A percentile compares a stretch with the other conserved stretches of the same genome.
These are phyloP conservation scores for Apiotrichum sp. DNA, from an alignment of 1,284 basidiomycete genomes.

Conservation along the genomic window DNA sequence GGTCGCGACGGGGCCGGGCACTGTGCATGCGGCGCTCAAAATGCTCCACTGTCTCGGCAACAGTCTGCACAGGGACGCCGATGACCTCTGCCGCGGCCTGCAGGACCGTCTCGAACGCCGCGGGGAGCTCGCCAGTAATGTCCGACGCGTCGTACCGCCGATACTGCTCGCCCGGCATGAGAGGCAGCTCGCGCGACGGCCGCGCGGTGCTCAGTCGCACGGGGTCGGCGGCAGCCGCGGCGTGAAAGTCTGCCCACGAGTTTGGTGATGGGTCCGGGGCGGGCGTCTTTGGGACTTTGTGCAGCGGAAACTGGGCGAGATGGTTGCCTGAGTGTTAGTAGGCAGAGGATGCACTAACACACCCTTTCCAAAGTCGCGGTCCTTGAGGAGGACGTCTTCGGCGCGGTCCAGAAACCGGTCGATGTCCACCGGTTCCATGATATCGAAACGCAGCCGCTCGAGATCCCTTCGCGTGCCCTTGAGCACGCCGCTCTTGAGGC, in stretches of 20 bases:
- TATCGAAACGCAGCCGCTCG: constrained; percentile 25
- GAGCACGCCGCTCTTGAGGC: constrained; percentile 35
- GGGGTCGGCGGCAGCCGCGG: neutral
- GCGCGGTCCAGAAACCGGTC: constrained; percentile 29
- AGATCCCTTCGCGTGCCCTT: constrained; percentile 9
- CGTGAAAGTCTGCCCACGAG: constrained; percentile 14
- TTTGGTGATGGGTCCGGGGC: neutral
- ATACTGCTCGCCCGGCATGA: constrained; percentile 34
- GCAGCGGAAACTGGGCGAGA: constrained; percentile 18
- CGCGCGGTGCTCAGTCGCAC: neutral
- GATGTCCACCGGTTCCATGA: constrained; percentile 26
- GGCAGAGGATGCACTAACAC: neutral
- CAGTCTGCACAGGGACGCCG: constrained; percentile 20
- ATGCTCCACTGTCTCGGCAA: constrained; percentile 23
- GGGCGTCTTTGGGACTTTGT: neutral
- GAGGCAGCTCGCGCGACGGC: constrained; percentile 19
- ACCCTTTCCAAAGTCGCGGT: constrained; percentile 18
- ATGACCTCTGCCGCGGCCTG: constrained; percentile 24
- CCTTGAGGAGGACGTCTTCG: constrained; percentile 28
- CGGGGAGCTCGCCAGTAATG: constrained; percentile 25
- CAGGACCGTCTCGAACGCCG: constrained; percentile 23
- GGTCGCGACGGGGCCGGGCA: neutral
- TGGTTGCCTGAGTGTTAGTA: neutral
- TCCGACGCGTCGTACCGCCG: constrained; percentile 26
- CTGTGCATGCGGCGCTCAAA: constrained; percentile 32